Conservation (phyloP, 2,329 filamentous ascomycete species). For the Botryotinia calthae region DNA sequence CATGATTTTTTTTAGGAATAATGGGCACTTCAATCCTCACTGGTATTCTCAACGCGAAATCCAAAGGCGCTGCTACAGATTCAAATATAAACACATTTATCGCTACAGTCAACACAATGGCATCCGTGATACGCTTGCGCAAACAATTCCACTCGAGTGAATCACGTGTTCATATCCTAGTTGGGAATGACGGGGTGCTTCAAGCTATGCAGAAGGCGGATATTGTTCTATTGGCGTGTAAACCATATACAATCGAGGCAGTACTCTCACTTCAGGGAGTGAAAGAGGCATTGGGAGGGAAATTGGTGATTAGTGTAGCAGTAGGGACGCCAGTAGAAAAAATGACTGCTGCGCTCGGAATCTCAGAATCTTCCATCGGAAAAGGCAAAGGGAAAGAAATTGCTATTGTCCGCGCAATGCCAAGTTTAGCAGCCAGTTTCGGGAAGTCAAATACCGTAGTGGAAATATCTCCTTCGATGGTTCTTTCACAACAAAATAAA, state of each 20-base stretch:
- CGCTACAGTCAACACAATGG: conserved; percentile 44
- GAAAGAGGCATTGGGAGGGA: conserved; percentile 69
- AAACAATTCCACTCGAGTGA: conserved; percentile 38
- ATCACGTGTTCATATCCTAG: conserved; percentile 35
- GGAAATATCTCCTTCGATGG: conserved; percentile 24
- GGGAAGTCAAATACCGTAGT: conserved; percentile 82
- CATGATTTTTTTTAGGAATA: conserved; percentile 25
- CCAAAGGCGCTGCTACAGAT: conserved; percentile 15
- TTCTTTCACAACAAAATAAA: conserved; percentile 4
- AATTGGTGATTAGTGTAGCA: conserved; percentile 78
- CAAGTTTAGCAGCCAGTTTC: conserved; percentile 78
- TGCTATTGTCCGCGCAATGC: conserved; percentile 74
- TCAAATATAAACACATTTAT: conserved; percentile 39
- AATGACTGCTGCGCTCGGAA: conserved; percentile 56
- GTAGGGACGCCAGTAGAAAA: conserved; percentile 72
- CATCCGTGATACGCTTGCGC: conserved; percentile 40
- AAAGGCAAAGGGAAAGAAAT: conserved; percentile 39
- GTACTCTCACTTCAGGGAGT: conserved; percentile 69
- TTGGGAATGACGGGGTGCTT: conserved; percentile 57
- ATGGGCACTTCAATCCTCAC: conserved; percentile 35
- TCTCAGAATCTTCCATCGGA: conserved; percentile 42
- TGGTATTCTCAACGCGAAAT: conserved; percentile 30
- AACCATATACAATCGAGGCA: conserved; percentile 69
- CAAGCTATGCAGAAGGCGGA: conserved; percentile 66
- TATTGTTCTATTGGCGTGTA: conserved; percentile 76